Evolutionary conservation across 2,329 filamentous ascomycete species (phyloP).

Genomic region (Hypoxylon sp.): DNA sequence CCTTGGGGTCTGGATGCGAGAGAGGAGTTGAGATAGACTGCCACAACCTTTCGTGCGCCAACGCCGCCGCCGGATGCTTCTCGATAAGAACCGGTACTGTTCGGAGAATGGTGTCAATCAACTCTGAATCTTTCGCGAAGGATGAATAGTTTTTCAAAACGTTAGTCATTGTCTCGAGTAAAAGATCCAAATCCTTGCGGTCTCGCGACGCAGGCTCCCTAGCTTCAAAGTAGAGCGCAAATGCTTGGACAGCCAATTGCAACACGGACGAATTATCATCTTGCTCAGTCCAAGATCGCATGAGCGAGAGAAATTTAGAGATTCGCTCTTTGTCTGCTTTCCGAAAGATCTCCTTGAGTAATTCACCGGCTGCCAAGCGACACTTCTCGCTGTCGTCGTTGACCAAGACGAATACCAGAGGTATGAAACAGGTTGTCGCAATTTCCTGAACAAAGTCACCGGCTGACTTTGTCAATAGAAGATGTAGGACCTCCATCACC

Average conservation of each 20-base stretch:
- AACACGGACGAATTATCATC: conserved; percentile 78
- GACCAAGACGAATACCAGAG: conserved; percentile 84
- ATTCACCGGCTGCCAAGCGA: conserved; percentile 80
- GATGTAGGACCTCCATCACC: conserved; percentile 90
- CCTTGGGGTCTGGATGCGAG: conserved; percentile 76
- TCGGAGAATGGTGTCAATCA: conserved; percentile 79
- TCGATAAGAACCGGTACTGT: conserved; percentile 76
- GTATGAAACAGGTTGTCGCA: conserved; percentile 83
- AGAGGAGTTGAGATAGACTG: conserved; percentile 74
- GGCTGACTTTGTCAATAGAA: conserved; percentile 86
- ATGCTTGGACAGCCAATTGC: conserved; percentile 82
- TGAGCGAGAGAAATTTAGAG: conserved; percentile 75
- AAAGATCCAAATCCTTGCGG: conserved; percentile 74
- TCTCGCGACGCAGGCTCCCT: conserved; percentile 69
- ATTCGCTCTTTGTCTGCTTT: conserved; percentile 79
- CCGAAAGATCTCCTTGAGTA: conserved; percentile 85
- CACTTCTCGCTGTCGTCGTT: conserved; percentile 93
- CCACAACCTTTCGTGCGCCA: conserved; percentile 80
- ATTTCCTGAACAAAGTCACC: conserved; percentile 87
- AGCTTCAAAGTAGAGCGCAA: conserved; percentile 84
- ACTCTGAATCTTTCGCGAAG: conserved; percentile 72
- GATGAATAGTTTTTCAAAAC: conserved; percentile 68
- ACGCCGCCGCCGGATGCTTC: conserved; percentile 71
- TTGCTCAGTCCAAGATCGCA: conserved; percentile 82
- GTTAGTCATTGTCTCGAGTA: conserved; percentile 67